Conservation (phyloP, 352 stramenopile genomes). For the Salisapilia sapeloensis region DNA sequence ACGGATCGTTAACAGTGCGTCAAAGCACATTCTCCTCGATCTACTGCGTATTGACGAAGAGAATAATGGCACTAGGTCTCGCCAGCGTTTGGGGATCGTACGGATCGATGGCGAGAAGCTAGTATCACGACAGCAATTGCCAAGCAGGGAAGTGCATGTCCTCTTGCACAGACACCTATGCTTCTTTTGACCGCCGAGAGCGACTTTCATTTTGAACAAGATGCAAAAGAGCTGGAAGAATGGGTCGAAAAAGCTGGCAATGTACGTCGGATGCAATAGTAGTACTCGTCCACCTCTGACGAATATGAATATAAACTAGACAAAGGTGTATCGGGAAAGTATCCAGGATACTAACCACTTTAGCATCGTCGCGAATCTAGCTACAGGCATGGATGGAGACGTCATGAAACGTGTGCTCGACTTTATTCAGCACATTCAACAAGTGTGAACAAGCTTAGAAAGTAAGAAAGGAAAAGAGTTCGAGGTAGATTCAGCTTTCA, state of each 20-base stretch:
- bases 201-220: constrained; percentile 70
- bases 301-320: constrained; percentile 5
- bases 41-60: too few species aligned
- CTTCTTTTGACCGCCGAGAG: constrained; percentile 49
- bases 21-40: too few species aligned
- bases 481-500: not conserved
- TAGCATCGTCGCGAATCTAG: constrained; percentile 44
- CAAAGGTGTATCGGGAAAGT: constrained; percentile 17
- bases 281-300: constrained; percentile 2
- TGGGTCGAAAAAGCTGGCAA: constrained; percentile 41
- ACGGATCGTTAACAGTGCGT: constrained; percentile 33
- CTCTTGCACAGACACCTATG: constrained; percentile 27
- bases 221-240: constrained; percentile 34
- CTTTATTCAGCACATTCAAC: constrained; percentile 15
- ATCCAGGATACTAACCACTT: constrained; percentile 53
- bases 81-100: constrained; percentile 49
- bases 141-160: constrained; percentile 16
- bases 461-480: not conserved
- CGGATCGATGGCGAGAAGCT: constrained; percentile 50
- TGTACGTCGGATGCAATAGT: too few species aligned
- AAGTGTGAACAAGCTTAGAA: not conserved
- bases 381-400: constrained; percentile 8
- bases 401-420: constrained; percentile 25
- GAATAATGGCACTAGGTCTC: constrained; percentile 19
- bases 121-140: constrained; percentile 29